These are phyloP conservation scores for Physaria fendleri DNA, from an alignment of 345 rosid species.

Conservation along the genomic window DNA sequence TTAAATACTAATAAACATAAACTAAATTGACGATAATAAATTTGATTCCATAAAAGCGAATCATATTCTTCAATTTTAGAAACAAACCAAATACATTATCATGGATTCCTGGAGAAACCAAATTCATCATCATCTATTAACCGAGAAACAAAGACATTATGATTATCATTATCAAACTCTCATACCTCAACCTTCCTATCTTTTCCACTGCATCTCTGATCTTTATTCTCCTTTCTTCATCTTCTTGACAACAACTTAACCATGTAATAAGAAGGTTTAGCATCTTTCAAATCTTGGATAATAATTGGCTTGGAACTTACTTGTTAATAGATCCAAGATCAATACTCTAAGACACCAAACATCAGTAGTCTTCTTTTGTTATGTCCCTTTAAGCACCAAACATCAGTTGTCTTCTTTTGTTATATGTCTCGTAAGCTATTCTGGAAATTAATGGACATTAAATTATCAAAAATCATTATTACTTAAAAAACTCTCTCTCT, in stretches of 20 bases:
- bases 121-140: slow-evolving; percentile 30
- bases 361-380: slow-evolving; percentile 51
- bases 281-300: slow-evolving; percentile 46
- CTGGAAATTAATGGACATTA: no score
- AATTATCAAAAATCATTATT: no score
- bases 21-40: no score
- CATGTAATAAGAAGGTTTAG: slow-evolving; percentile 55
- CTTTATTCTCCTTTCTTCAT: slow-evolving; percentile 40
- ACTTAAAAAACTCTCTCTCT: no score
- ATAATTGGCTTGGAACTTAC: slow-evolving; percentile 62
- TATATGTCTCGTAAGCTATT: no score
- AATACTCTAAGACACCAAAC: slow-evolving; percentile 67
- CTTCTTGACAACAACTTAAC: slow-evolving; percentile 68
- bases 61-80: no score
- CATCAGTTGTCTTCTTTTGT: no score
- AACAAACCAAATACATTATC: no score
- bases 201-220: slow-evolving; percentile 42
- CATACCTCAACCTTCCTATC: slow-evolving; percentile 42
- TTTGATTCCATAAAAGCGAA: no score
- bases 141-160: slow-evolving; percentile 21
- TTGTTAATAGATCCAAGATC: slow-evolving; percentile 55
- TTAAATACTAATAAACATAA: no score
- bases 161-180: slow-evolving; percentile 16
- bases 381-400: slow-evolving; percentile 29
- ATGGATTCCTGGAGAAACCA: slow-evolving; percentile 26